Percentiles rank a stretch among this genome's conserved stretches.
These are phyloP conservation scores for Tolypocladium amazonense DNA, from an alignment of 2,329 filamentous ascomycete genomes.

Conservation along the genomic window DNA sequence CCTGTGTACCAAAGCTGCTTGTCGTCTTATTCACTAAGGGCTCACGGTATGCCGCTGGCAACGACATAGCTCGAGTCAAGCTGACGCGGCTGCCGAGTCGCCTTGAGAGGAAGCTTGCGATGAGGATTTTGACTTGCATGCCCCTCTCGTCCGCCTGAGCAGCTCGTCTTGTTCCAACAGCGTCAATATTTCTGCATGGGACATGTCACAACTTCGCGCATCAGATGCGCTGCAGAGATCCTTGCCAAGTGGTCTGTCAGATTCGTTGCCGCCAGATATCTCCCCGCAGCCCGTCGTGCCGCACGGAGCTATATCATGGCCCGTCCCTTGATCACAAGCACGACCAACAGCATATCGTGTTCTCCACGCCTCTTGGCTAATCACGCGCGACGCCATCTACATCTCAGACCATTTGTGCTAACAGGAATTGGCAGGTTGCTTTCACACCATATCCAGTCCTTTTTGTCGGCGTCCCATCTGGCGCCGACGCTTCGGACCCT, in stretches of 20 bases:
- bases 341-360: neutral
- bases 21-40: no score
- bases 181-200: neutral
- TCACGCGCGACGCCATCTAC: neutral
- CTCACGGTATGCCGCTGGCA: no score
- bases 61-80: no score
- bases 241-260: neutral
- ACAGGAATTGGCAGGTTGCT: constrained; percentile 36
- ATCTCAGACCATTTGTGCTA: constrained; percentile 7
- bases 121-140: no score
- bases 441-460: constrained; percentile 43
- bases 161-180: neutral
- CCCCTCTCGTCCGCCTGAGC: neutral
- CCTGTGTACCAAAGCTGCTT: no score
- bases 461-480: constrained; percentile 54
- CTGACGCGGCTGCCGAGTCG: no score
- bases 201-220: neutral
- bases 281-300: neutral
- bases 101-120: no score
- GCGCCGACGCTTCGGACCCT: constrained; percentile 58
- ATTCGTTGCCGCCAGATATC: neutral
- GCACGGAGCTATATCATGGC: neutral
- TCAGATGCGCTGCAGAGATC: neutral
- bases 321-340: neutral
- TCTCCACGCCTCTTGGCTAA: neutral